Base-by-base conservation (phyloP, 768 basidiomycete genomes). In the Kwoniella newhampshirensis region DNA sequence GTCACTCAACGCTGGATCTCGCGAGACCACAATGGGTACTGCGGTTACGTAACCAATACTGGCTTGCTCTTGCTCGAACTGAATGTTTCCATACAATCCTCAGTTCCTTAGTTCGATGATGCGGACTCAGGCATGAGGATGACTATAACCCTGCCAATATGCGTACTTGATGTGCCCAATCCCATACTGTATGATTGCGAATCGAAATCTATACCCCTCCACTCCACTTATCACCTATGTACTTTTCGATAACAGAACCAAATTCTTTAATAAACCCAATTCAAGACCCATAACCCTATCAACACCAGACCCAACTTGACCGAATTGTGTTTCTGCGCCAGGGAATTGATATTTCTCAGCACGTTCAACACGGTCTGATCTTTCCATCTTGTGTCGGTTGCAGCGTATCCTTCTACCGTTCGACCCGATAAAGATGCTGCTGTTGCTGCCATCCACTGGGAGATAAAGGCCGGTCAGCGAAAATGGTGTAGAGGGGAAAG, bases 231-330 rank as follows among this genome's bases (percentile, higher is more conserved):
- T 13, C 13, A 6, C 32, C 32, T 32, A 32, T 32, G 32, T 32
- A 32, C 32, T 6, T 32, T 32, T 32, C 13, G 6, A 32, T 13
- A 6, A 32, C 32, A 42, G n/a, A 7, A n/a, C 18, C 6, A 42
- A 42, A 7, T 8, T 42, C 40, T 42, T 57, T 68, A 76, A 43
- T 76, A 88, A 9, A 87, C 67, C 43, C 83, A 65, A 68, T 89
- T 90, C 44, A 83, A 66, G 30, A 82, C 52, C 88, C 87, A 89
- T 79, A 89, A 81, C 1, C 79, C 68, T 15, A 78, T 68, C 11
- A 81, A 51, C 23, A 79, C 79, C 32, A 81, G 63, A 8, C 74
- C 73, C 20, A 82, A 60, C 55, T 78, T 82, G 15, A 79, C 75
- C 57, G 78, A 77, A 28, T 81, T 68, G 40, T 82, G 81, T n/a